Base-by-base conservation (phyloP, 805 yeast species). In the Yamadazyma sp. region DNA sequence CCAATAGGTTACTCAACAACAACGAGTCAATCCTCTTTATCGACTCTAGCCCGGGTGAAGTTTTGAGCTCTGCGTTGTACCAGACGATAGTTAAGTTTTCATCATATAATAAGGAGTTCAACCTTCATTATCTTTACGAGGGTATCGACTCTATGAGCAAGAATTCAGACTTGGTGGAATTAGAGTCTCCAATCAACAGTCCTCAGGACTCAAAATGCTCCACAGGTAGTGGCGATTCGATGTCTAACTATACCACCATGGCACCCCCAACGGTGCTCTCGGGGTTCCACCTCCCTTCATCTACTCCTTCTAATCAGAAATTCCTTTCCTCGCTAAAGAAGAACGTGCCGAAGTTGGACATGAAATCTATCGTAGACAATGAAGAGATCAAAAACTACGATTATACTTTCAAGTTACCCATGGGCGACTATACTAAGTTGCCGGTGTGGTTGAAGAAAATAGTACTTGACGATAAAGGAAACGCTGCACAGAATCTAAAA, bases 271-370 rank as follows among this genome's bases (percentile, higher is more conserved):
- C 45, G 5, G 30, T 40, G 15, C 40, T 70, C 16, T 59, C 71
- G 1, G 73, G 74, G 1, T 70, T 70, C 47, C 57, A 65, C 8
- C 50, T 70, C 18, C 76, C 76, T 3, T 55, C 69, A 4, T 60
- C 66, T 3, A 59, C 68, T 3, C 63, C 67, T 20, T 53, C 62
- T 15, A 55, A 57, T 31, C 60, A 55, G 32, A 63, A 59, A 45
- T 60, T 67, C 35, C 51, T 67, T 13, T 54, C 60, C 29, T 55
- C 66, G 0, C 59, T 68, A 39, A 64, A 64, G 37, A 64, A 57
- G 29, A 63, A 56, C 34, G 42, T 56, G 9, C 62, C 63, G 3
- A 49, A 47, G 19, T 38, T 57, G 19, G 61, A 57, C 34, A 48
- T 54, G 5, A 40, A 40, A 17, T 23, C 39, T 24, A 19, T 33